These are phyloP conservation scores for Aspergillus indologenus DNA, from an alignment of 495 filamentous ascomycete genomes.

Conservation along the genomic window DNA sequence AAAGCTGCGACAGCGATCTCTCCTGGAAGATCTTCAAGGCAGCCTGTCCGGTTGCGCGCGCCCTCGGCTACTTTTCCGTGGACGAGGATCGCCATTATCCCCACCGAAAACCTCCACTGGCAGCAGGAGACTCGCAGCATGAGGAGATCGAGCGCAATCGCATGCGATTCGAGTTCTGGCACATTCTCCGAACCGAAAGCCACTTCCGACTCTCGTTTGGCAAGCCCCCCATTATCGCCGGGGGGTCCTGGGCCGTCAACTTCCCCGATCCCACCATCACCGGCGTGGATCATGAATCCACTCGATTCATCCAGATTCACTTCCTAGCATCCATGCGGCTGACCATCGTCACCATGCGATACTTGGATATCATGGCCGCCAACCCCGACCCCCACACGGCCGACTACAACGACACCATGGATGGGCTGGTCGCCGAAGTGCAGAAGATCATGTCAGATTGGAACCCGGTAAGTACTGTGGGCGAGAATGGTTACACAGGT, in stretches of 20 bases:
- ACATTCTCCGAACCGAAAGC: constrained; percentile 20
- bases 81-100: constrained; percentile 5
- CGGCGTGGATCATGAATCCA: constrained; percentile 16
- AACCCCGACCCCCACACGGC: neutral
- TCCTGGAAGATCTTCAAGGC: constrained; percentile 16
- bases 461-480: constrained; percentile 10
- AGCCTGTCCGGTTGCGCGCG: constrained; percentile 12
- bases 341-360: constrained; percentile 17
- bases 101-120: neutral
- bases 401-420: constrained; percentile 11
- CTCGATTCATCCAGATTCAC: constrained; percentile 22
- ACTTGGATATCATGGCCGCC: constrained; percentile 13
- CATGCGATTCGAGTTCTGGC: constrained; percentile 27
- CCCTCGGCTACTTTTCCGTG: constrained; percentile 20
- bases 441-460: constrained; percentile 18
- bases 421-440: constrained; percentile 15
- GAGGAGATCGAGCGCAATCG: constrained; percentile 18
- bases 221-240: constrained; percentile 17
- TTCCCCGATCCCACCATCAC: constrained; percentile 22
- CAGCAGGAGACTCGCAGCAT: neutral
- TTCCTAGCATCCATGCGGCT: constrained; percentile 27
- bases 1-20: constrained; percentile 18
- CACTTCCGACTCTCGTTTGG: constrained; percentile 21
- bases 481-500: neutral
- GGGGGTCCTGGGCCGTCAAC: constrained; percentile 23